Percentiles rank a stretch among this genome's conserved stretches.
phyloP scores from a whole-genome alignment of 2,329 filamentous ascomycete genomes.

The Cordyceps fumosorosea region DNA sequence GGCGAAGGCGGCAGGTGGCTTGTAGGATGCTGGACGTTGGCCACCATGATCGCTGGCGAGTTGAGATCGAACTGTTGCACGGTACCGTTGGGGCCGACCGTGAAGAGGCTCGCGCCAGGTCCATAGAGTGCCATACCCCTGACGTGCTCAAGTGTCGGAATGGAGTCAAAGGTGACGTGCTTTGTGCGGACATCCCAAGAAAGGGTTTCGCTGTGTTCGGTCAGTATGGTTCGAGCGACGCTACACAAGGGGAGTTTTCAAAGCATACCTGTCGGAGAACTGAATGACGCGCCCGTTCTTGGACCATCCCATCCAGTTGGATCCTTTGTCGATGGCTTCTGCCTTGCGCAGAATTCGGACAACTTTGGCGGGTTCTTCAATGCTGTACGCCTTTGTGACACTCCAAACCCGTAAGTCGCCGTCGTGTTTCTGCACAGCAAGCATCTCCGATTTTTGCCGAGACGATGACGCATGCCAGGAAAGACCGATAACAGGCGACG shows the following conservation, averaged over 20 bases:
- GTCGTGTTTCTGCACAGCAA: slow-evolving; percentile 85
- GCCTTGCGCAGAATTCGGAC: slow-evolving; percentile 79
- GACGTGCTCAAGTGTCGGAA: slow-evolving; percentile 78
- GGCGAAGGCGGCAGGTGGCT: slow-evolving; percentile 73
- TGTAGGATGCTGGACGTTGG: slow-evolving; percentile 80
- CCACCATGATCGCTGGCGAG: slow-evolving; percentile 70
- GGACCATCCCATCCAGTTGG: slow-evolving; percentile 97
- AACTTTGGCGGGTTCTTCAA: slow-evolving; percentile 73
- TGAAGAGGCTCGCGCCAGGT: slow-evolving; percentile 86
- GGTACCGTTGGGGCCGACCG: slow-evolving; percentile 77
- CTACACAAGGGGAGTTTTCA: slow-evolving; percentile 16
- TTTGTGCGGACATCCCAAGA: slow-evolving; percentile 99
- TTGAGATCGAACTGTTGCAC: slow-evolving; percentile 95
- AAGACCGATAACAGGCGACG: slow-evolving; percentile 79
- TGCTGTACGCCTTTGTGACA: slow-evolving; percentile 70
- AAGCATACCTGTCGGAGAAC: slow-evolving; percentile 76
- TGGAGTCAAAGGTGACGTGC: slow-evolving; percentile 81
- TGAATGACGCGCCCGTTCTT: slow-evolving; percentile 96
- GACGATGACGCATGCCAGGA: slow-evolving; percentile 96
- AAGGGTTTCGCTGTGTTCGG: slow-evolving; percentile 64
- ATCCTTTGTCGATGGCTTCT: slow-evolving; percentile 65
- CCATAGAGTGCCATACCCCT: slow-evolving; percentile 82
- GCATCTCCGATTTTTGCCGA: slow-evolving; percentile 95
- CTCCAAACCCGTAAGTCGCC: slow-evolving; percentile 96
- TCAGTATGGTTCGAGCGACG: slow-evolving; percentile 25